Conservation (phyloP, 495 filamentous ascomycete species). For the Penicillium argentinense region DNA sequence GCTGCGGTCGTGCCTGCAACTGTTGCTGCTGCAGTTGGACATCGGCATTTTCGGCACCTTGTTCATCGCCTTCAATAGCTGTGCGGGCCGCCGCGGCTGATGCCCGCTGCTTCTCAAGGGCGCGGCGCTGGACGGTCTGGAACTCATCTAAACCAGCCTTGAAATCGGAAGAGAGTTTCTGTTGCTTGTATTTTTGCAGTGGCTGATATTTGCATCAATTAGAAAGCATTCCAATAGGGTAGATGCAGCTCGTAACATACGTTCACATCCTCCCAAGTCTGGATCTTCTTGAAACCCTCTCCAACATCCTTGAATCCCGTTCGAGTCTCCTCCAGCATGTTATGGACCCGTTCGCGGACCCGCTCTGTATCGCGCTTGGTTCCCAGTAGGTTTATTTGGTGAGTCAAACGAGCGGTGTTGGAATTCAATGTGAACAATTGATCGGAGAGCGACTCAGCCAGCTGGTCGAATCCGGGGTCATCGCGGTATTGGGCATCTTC, state of each 20-base stretch:
- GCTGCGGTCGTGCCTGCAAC: slow-evolving; percentile 72
- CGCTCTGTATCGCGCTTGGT: slow-evolving; percentile 88
- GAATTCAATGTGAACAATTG: slow-evolving; percentile 84
- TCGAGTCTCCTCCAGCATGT: slow-evolving; percentile 79
- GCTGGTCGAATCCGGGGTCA: slow-evolving; percentile 85
- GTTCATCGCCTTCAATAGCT: slow-evolving; percentile 60
- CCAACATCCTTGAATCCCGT: slow-evolving; percentile 88
- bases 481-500: slow-evolving; percentile 77
- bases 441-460: slow-evolving; percentile 78
- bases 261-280: slow-evolving; percentile 88
- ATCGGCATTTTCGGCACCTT: slow-evolving; percentile 32
- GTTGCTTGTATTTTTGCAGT: slow-evolving; percentile 89
- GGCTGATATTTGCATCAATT: slow-evolving; percentile 53
- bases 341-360: slow-evolving; percentile 85
- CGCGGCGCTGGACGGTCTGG: slow-evolving; percentile 81
- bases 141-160: slow-evolving; percentile 84
- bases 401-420: slow-evolving; percentile 77
- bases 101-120: slow-evolving; percentile 88
- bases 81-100: slow-evolving; percentile 76
- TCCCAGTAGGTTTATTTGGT: slow-evolving; percentile 80
- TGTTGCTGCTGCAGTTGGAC: slow-evolving; percentile 62
- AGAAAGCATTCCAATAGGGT: neutral
- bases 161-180: slow-evolving; percentile 91
- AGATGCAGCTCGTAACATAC: slow-evolving; percentile 55
- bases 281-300: slow-evolving; percentile 88